Evolutionary conservation across 164 flowering plant genomes (phyloP), one percentile per base, ranked within the genome.

Genomic region (Sextonia rubra): DNA sequence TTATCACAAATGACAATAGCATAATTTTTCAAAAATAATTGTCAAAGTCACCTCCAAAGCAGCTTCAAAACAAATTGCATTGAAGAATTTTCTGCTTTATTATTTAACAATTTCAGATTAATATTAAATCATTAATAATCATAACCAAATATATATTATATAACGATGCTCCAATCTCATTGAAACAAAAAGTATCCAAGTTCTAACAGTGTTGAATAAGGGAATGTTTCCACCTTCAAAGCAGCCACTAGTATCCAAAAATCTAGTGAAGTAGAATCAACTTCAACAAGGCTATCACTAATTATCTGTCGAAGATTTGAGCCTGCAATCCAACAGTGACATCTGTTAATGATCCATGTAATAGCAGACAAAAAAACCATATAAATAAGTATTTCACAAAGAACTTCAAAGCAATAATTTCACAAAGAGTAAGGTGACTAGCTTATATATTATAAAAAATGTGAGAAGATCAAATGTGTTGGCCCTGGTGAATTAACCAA

Each of bases 241-340:
- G 98, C 97, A 66, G 97, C 97, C 68, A 93, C 97, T 90, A 96
- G 88, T 73, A 96, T 86, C 99, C 99, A 96, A 83, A 96, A 96
- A 77, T 93, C 90, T 64, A 93, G 86, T 55, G 97, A 91, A 80
- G 61, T 78, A 64, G 92, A 86, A 82, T 84, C 86, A 77, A 92
- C 88, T 82, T 96, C 93, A 72, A 88, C 86, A 79, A 79, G 80
- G 61, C 80, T 81, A 79, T 96, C 98, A 79, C 84, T 71, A 56
- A 92, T 77, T 75, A 93, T 81, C 71, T 82, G 85, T 66, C 72
- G 84, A 73, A 96, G 75, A 76, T 84, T 79, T 65, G 89, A 64
- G 82, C 90, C 99, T 96, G 83, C 12, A 55, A 66, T 30, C 15
- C 26, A 64, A 27, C 17, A 3, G 37, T 14, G 14, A 27, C 32